These are phyloP conservation scores for Nigrospora osmanthi DNA, from an alignment of 2,329 filamentous ascomycete species.

Conservation along the genomic window DNA sequence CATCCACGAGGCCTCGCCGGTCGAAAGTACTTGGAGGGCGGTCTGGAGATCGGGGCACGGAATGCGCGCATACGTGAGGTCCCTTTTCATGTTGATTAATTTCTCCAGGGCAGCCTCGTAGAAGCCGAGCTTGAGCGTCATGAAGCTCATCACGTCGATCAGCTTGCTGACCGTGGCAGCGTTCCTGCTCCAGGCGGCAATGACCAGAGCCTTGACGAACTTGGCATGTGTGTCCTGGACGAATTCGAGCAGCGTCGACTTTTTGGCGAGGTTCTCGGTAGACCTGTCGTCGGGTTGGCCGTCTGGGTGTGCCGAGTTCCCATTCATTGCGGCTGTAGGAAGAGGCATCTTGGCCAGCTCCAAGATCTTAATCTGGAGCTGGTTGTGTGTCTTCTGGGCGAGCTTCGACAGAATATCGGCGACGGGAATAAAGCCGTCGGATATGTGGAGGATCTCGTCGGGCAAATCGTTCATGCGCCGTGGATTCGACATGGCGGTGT, in stretches of 20 bases:
- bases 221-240: slow-evolving; percentile 72
- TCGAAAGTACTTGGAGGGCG: slow-evolving; percentile 76
- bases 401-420: slow-evolving; percentile 68
- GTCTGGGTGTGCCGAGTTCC: slow-evolving; percentile 32
- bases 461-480: slow-evolving; percentile 49
- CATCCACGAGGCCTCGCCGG: slow-evolving; percentile 69
- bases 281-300: slow-evolving; percentile 46
- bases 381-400: slow-evolving; percentile 76
- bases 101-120: slow-evolving; percentile 55
- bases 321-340: slow-evolving; percentile 43
- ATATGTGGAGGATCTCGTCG: slow-evolving; percentile 62
- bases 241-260: slow-evolving; percentile 66
- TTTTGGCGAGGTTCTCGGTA: slow-evolving; percentile 65
- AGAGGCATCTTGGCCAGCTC: slow-evolving; percentile 63
- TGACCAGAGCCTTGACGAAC: slow-evolving; percentile 88
- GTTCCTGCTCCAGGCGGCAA: slow-evolving; percentile 83
- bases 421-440: slow-evolving; percentile 68
- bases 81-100: slow-evolving; percentile 65
- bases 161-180: slow-evolving; percentile 74
- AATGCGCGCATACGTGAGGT: slow-evolving; percentile 64
- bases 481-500: slow-evolving; percentile 10
- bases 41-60: slow-evolving; percentile 88
- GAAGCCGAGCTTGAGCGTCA: slow-evolving; percentile 52
- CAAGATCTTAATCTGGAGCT: slow-evolving; percentile 61
- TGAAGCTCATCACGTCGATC: slow-evolving; percentile 76